Evolutionary conservation across 345 rosid species (phyloP).

Genomic region (Triadica sebifera): DNA sequence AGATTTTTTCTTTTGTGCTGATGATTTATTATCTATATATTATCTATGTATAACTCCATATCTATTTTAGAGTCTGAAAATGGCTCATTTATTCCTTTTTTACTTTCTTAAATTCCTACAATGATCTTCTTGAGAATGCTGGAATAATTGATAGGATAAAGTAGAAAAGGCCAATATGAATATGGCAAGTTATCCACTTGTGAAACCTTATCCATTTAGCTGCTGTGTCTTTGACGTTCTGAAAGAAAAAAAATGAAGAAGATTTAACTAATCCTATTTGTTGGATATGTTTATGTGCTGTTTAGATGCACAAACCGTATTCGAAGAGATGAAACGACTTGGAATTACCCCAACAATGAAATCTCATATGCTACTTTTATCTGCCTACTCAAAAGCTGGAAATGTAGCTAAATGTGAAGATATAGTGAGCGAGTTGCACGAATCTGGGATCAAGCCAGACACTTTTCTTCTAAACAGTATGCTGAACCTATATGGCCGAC

Average conservation of each 20-base stretch:
- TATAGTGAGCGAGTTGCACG: constrained; percentile 61
- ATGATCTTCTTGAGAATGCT: no score
- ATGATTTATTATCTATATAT: no score
- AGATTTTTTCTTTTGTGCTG: no score
- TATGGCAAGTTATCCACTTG: background rate
- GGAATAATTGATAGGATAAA: no score
- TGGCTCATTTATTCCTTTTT: no score
- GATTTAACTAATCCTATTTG: background rate
- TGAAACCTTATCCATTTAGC: background rate
- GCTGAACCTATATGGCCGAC: constrained; percentile 75
- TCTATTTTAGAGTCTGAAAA: no score
- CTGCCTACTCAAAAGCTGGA: constrained; percentile 74
- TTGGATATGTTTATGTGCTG: background rate
- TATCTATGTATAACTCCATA: no score
- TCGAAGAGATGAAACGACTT: constrained; percentile 76
- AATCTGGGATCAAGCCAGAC: constrained; percentile 71
- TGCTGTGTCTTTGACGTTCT: background rate
- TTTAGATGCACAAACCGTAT: constrained; percentile 73
- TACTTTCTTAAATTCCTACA: no score
- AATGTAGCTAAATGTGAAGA: constrained; percentile 68
- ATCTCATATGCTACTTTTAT: constrained; percentile 85
- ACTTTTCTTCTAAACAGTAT: constrained; percentile 79
- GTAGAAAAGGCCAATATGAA: no score
- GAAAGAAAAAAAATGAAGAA: background rate
- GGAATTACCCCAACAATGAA: constrained; percentile 86